Percentiles rank a stretch among this genome's conserved stretches.
These are phyloP conservation scores for Nakazawaea peltata DNA, from an alignment of 805 yeast genomes.

Conservation along the genomic window DNA sequence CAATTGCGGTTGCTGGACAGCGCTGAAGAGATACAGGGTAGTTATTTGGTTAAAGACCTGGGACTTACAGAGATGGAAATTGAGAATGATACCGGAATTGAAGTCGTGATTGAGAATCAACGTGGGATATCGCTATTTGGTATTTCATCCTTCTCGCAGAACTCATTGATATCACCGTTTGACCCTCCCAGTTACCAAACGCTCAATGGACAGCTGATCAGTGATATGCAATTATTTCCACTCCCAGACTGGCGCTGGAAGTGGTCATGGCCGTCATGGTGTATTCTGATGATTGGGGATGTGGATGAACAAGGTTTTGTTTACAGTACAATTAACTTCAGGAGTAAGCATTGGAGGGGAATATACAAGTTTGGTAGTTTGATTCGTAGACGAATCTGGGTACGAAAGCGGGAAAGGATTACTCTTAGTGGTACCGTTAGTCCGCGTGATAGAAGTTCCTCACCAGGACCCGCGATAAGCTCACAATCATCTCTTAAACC, in stretches of 20 bases:
- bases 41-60: no score
- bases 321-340: constrained; percentile 34
- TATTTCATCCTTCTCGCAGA: constrained; percentile 37
- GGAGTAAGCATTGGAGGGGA: constrained; percentile 41
- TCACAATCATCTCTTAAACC: no score
- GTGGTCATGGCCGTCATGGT: constrained; percentile 53
- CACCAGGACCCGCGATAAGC: no score
- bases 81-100: constrained; percentile 17
- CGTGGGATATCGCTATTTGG: constrained; percentile 47
- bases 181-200: constrained; percentile 46
- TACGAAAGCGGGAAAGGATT: constrained; percentile 27
- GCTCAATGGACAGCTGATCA: constrained; percentile 29
- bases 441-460: no score
- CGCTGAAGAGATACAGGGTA: no score
- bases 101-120: constrained; percentile 44
- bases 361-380: constrained; percentile 39
- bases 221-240: constrained; percentile 25
- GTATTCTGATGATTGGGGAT: constrained; percentile 42
- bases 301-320: constrained; percentile 56
- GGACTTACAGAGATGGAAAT: no score
- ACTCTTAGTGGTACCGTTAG: no score
- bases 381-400: constrained; percentile 44
- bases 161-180: constrained; percentile 36
- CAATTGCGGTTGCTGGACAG: no score
- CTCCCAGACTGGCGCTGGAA: constrained; percentile 43